Evolutionary conservation across 2,329 filamentous ascomycete genomes (phyloP), one percentile per base, ranked within the genome.

Genomic region (Cercospora sp.): DNA sequence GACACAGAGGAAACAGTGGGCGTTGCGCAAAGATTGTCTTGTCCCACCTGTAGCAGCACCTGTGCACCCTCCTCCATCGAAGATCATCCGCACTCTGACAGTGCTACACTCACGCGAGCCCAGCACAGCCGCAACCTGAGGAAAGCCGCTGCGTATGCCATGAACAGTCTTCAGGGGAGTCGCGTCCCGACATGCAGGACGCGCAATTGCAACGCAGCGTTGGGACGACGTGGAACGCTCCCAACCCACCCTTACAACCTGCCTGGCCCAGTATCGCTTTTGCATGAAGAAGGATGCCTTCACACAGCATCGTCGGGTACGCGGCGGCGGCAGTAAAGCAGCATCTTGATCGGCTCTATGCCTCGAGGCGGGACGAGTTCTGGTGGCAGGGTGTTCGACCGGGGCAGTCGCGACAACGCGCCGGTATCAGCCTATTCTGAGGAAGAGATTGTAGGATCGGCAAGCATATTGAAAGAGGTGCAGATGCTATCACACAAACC

Each of bases 1-100:
- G 10, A 60, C 57, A 9, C 57, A 61, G 55, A 42, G 57, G 40
- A 65, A 53, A 18, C 36, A 60, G 18, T 61, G 64, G 63, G 57
- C 55, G 33, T 36, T 31, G 12, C 48, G 61, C 48, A 64, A 64
- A 51, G 61, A 63, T 18, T 63, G 16, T 33, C 31, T 30, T 12
- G 26, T 33, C 9, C 9, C 42, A 16, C n/a, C 45, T 20, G 31
- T 28, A 4, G 42, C 45, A 13, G 61, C 33, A 30, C 45, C 61
- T 10, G 28, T 48, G 2, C 61, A 36, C 4, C 48, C 26, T 18
- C 33, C 33, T 23, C 48, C 48, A 6, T 63, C 48, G 42, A 51
- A 31, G 7, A 23, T 63, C 45, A 40, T 63, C 18, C 61, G 61
- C 61, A 55, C 42, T 1, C n/a, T 57, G 26, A 63, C 61, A 16